Evolutionary conservation across 2,329 filamentous ascomycete genomes (phyloP).

Genomic region (Trichoderma semiorbis): DNA sequence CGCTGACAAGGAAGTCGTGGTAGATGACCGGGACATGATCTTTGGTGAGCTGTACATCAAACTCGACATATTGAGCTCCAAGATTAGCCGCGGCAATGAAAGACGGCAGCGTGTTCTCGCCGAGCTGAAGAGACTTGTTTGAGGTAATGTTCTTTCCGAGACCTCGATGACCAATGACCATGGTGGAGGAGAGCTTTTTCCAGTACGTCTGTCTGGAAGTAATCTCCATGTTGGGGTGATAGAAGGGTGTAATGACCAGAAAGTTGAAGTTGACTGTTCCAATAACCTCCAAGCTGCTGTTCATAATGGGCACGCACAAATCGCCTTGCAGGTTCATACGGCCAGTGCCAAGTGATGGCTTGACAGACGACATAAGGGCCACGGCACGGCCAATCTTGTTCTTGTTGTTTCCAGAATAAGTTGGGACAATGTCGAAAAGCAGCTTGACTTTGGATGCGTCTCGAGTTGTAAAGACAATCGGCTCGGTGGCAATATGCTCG

Average conservation of each 20-base stretch:
- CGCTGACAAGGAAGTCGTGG: conserved; percentile 95
- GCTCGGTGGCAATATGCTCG: conserved; percentile 89
- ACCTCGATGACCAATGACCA: conserved; percentile 70
- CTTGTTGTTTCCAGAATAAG: conserved; percentile 86
- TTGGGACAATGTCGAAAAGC: conserved; percentile 91
- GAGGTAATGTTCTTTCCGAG: conserved; percentile 86
- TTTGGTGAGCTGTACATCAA: conserved; percentile 97
- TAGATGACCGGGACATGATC: conserved; percentile 98
- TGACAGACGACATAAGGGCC: conserved; percentile 81
- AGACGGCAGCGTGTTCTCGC: conserved; percentile 92
- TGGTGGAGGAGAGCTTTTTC: conserved; percentile 86
- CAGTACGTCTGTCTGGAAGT: conserved; percentile 92
- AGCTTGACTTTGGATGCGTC: conserved; percentile 81
- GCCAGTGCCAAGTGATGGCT: conserved; percentile 75
- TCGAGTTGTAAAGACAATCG: conserved; percentile 79
- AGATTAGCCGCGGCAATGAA: conserved; percentile 96
- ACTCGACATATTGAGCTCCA: conserved; percentile 71
- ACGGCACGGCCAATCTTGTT: conserved; percentile 86
- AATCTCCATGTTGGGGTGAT: conserved; percentile 89
- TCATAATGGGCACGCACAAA: conserved; percentile 85
- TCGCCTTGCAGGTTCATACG: conserved; percentile 92
- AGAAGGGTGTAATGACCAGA: conserved; percentile 88
- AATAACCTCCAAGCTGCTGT: conserved; percentile 81
- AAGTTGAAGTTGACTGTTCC: conserved; percentile 97
- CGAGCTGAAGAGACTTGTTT: conserved; percentile 84